Base-by-base conservation (phyloP, 768 basidiomycete genomes). In the Tricholoma bakamatsutake region DNA sequence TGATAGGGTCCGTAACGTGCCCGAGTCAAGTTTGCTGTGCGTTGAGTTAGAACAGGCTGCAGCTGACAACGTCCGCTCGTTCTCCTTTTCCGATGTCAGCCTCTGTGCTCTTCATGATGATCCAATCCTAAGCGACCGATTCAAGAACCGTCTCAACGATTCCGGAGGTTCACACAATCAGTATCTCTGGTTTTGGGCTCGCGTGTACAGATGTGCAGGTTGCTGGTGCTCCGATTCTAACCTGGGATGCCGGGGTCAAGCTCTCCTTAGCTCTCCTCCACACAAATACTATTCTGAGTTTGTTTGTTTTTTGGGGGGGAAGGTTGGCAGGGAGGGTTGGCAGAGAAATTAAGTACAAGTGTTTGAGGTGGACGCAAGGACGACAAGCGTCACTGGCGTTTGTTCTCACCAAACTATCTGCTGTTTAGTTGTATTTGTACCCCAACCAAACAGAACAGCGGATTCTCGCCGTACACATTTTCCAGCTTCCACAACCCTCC, bases 261-360 rank as follows among this genome's bases (percentile, higher is more conserved):
- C 13, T 62, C 5, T 61, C 69, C 17, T 24, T 24, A 24, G 21
- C 21, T 24, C 21, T 24, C 21, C 57, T 74, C 21, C 73, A 72
- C 43, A 73, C 73, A 50, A 68, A 61, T 30, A 56, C 21, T 24
- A 24, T 24, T 24, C 21, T 61, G 21, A 59, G 54, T 27, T 58
- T 54, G n/a, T n/a, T n/a, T n/a, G n/a, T n/a, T n/a, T n/a, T n/a
- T n/a, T n/a, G n/a, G n/a, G n/a, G n/a, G n/a, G n/a, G n/a, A n/a
- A n/a, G n/a, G n/a, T n/a, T n/a, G n/a, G n/a, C 3, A 9, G 34
- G 57, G 48, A 13, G 64, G 68, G 17, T 52, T 50, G 45, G 66
- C 72, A 3, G 68, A 67, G 70, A 72, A 73, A 50, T 24, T 70
- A n/a, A n/a, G n/a, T n/a, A 34, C 63, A 71, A 10, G 60, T 54